Base-by-base conservation (phyloP, 2,329 filamentous ascomycete genomes). In the Verticillium longisporum region DNA sequence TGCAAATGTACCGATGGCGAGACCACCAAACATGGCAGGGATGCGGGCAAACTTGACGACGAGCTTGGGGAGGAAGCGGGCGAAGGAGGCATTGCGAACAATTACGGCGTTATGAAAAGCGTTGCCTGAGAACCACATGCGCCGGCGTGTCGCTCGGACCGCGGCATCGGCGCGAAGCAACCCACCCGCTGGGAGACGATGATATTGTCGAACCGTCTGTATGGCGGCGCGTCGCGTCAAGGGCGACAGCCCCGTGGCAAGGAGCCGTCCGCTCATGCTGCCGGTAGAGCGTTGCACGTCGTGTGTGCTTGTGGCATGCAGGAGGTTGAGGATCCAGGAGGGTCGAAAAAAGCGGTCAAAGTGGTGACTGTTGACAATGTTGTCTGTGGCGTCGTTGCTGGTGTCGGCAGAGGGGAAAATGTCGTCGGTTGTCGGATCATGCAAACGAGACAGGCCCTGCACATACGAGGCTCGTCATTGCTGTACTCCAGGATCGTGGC, bases 1-100 rank as follows among this genome's bases (percentile, higher is more conserved):
- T 32, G 92, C 92, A 62, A 96, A 78, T 2, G 90, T 91, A 14
- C 91, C 93, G 66, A 99, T 85, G 70, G 92, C 91, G 56, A 93
- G 84, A 50, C 92, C 92, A 53, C 94, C 95, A 69, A 97, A 93
- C 78, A 97, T 89, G 61, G 95, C 95, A 21, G 95, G 95, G 60
- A 97, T 81, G 61, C 92, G 87, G 38, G 88, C 83, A 68, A 99
- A 89, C 78, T 97, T 99, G 71, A 95, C 77, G n/a, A 95, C 87
- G 58, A 99, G 82, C 72, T 91, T 94, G 1, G 96, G 96, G 36
- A 99, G 78, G 63, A 88, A 80, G 57, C 86, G 80, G 54, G 76
- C 83, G 68, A 88, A 89, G 6, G 86, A 88, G 31, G 81, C 85
- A 72, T 88, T 88, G 61, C 86, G 82, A 10, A 82, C 80, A 56